These are phyloP conservation scores for Rauvolfia tetraphylla DNA, from an alignment of 257 asterid genomes.

Conservation along the genomic window DNA sequence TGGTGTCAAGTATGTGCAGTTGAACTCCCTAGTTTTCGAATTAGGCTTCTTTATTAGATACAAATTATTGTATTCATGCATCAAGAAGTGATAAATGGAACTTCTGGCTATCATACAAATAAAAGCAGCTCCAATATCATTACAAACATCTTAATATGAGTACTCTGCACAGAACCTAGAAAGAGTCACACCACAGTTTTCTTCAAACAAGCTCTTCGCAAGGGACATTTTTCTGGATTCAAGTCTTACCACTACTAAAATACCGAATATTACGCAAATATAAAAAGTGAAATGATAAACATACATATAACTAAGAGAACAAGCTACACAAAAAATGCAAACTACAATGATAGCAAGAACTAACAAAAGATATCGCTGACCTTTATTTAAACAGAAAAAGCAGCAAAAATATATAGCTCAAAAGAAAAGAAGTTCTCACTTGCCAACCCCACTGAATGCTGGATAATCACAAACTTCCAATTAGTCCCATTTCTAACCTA, in stretches of 20 bases:
- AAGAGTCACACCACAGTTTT: neutral
- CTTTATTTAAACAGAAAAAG: neutral
- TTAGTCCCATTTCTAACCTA: neutral
- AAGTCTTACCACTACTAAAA: neutral
- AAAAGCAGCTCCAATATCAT: neutral
- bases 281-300: neutral
- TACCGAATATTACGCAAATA: neutral
- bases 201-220: neutral
- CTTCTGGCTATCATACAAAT: neutral
- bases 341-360: neutral
- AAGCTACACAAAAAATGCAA: neutral
- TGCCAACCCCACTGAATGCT: neutral
- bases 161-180: neutral
- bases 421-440: neutral
- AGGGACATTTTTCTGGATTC: neutral
- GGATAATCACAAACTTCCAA: neutral
- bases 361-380: neutral
- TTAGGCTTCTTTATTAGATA: neutral
- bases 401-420: neutral
- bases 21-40: neutral
- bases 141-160: neutral
- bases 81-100: neutral
- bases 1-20: neutral
- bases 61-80: neutral
- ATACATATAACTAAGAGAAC: neutral